A percentile compares a stretch with the other conserved stretches of the same genome.
Conservation (phyloP, 1,139 yeast genomes). For the Sugiyamaella castrensis region DNA sequence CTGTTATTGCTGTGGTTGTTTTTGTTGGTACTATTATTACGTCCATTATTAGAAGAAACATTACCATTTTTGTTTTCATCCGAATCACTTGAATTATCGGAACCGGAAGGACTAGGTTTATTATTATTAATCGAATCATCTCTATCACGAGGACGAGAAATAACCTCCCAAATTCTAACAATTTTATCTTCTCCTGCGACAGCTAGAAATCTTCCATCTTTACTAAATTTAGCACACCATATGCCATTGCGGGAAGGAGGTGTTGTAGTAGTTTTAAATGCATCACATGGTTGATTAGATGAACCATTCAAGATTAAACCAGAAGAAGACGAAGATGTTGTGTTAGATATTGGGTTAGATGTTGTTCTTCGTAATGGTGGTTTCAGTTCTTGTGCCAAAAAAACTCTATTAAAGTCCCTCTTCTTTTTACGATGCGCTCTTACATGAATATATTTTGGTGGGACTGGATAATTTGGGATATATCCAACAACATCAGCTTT, state of each 20-base stretch:
- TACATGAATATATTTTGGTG: constrained; percentile 39
- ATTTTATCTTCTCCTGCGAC: constrained; percentile 75
- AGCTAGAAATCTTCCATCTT: constrained; percentile 79
- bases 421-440: constrained; percentile 36
- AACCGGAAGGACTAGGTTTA: not conserved
- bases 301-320: not conserved
- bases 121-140: constrained; percentile 6
- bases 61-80: not conserved
- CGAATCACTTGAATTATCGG: not conserved
- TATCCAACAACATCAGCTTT: constrained; percentile 36
- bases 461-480: constrained; percentile 32
- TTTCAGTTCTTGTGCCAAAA: constrained; percentile 74
- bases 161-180: constrained; percentile 75
- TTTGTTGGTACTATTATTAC: constrained; percentile 16
- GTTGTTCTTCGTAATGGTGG: not conserved
- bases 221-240: constrained; percentile 70
- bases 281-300: too few species aligned
- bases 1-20: constrained; percentile 14
- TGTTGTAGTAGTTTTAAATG: too few species aligned
- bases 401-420: constrained; percentile 51
- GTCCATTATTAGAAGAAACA: too few species aligned
- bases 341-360: not conserved
- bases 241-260: constrained; percentile 44
- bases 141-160: constrained; percentile 41
- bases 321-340: too few species aligned